Evolutionary conservation across 2,329 filamentous ascomycete species (phyloP).

Genomic region (Xylaria arbuscula): DNA sequence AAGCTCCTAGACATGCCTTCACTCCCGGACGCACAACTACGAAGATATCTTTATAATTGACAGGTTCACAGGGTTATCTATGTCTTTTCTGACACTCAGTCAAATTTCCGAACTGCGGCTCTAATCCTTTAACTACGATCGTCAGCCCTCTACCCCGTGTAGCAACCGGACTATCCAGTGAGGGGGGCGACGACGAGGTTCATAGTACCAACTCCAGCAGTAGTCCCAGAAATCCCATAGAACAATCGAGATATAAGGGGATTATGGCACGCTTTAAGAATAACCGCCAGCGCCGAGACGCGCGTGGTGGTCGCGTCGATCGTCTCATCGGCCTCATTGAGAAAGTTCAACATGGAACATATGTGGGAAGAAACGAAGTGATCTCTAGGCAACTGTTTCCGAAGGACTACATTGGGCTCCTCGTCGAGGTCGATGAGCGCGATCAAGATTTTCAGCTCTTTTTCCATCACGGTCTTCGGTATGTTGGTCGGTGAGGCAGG

Average conservation of each 20-base stretch:
- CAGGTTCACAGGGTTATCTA: not conserved
- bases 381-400: conserved; percentile 3
- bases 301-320: not conserved
- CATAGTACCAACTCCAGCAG: not conserved
- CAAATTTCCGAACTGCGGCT: not conserved
- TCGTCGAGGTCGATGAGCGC: not conserved
- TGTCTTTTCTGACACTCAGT: not conserved
- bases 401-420: conserved; percentile 6
- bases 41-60: not conserved
- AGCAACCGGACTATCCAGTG: not conserved
- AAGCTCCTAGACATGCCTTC: not conserved
- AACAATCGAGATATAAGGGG: not conserved
- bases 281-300: not conserved
- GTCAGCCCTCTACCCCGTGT: not conserved
- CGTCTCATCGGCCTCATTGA: conserved; percentile 2
- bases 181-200: not conserved
- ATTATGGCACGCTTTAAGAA: not conserved
- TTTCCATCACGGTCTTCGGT: conserved; percentile 1
- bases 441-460: conserved; percentile 2
- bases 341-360: conserved; percentile 1
- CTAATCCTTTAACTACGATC: not conserved
- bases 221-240: not conserved
- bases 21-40: not conserved
- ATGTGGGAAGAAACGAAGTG: not conserved
- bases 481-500: not conserved